Conservation (phyloP, 768 basidiomycete species). For the Lyophyllum shimeji region DNA sequence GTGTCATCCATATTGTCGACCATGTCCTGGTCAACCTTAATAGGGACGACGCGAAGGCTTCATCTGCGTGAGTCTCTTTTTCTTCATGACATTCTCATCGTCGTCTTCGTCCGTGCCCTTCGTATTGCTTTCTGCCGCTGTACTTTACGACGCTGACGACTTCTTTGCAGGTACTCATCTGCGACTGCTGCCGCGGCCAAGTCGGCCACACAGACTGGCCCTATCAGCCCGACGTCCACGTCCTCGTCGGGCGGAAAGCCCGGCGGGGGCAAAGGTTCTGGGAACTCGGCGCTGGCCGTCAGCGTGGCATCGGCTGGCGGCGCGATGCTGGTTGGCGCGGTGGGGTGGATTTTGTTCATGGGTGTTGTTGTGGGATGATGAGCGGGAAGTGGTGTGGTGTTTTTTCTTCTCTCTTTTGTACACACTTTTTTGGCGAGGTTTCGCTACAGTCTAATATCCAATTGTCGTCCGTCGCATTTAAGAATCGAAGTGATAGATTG, state of each 20-base stretch:
- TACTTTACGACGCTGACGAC: not conserved
- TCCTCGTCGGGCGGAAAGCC: not conserved
- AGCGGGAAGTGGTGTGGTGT: no score
- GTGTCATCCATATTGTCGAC: constrained; percentile 67
- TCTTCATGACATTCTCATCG: not conserved
- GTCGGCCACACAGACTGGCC: constrained; percentile 37
- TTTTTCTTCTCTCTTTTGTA: no score
- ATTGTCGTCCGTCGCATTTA: no score
- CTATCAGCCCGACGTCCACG: constrained; percentile 28
- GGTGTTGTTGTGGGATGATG: not conserved
- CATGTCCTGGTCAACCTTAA: constrained; percentile 48
- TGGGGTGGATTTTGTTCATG: not conserved
- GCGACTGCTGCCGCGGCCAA: constrained; percentile 46
- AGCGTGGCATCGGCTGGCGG: not conserved
- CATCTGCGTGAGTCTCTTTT: constrained; percentile 46
- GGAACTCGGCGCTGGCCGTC: not conserved
- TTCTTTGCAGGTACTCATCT: constrained; percentile 33
- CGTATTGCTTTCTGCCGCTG: not conserved
- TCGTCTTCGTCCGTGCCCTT: not conserved
- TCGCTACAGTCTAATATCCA: no score
- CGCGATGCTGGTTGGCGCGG: not conserved
- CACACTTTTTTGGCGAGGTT: no score
- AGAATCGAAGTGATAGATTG: no score
- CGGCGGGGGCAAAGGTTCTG: not conserved
- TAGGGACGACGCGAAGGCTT: constrained; percentile 41